Base-by-base conservation (phyloP, 2,329 filamentous ascomycete species). In the Colletotrichum trifolii region DNA sequence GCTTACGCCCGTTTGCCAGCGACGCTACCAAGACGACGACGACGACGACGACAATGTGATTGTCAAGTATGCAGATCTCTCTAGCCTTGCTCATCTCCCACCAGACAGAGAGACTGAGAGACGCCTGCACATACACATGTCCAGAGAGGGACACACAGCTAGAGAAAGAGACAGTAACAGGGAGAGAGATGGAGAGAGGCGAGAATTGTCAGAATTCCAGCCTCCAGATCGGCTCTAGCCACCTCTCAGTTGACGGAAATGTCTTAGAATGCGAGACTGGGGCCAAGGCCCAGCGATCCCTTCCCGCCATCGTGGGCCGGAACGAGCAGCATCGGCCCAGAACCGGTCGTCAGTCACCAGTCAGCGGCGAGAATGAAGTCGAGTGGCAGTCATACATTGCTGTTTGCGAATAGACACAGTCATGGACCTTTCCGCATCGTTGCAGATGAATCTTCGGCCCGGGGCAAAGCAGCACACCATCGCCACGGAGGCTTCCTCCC, bases 241-340 rank as follows among this genome's bases (percentile, higher is more conserved):
- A 33, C n/a, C 52, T 57, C 50, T 57, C 25, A 36, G 17, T 62
- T 40, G 58, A 63, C 53, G 63, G 47, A 53, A 8, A 33, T 63
- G 63, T 66, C 58, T 57, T 66, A 49, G 52, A 48, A 35, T n/a
- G 33, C 33, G 34, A 47, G 48, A 33, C 35, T 13, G 25, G 9
- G n/a, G 42, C 25, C 35, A 43, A 15, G 8, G 12, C n/a, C 11
- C 17, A 57, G 40, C 15, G n/a, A 42, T 7, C 17, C 25, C 10
- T n/a, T 12, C 15, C 43, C 17, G 13, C 35, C 34, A 33, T 39
- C 11, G 33, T 12, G 43, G 52, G 7, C 58, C 63, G 63, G 58
- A 66, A 63, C 38, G 63, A 63, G 63, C 2, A 63, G 35, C 3
- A 36, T 17, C 38, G 46, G 63, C 11, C 58, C 52, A 57, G 52